These are phyloP conservation scores for Podaxis sp. DNA, from an alignment of 768 basidiomycete genomes.

Conservation along the genomic window DNA sequence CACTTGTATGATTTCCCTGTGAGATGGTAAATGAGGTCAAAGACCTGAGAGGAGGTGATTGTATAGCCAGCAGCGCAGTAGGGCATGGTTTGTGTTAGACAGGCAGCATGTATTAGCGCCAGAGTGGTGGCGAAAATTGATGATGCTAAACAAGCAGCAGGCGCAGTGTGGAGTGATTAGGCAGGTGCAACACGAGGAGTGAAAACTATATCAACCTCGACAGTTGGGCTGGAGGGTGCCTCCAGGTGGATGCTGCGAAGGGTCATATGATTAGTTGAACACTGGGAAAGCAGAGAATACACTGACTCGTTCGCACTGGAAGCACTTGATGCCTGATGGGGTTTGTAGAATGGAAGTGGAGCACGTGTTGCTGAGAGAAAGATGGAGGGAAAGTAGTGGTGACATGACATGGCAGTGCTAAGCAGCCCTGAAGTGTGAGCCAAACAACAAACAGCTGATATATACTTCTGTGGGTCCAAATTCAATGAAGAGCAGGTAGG, in stretches of 20 bases:
- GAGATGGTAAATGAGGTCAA: conserved; percentile 13
- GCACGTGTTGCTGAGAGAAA: neutral
- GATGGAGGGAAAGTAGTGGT: neutral
- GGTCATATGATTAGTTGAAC: neutral
- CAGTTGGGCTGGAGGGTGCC: neutral
- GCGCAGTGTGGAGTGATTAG: neutral
- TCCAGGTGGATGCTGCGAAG: neutral
- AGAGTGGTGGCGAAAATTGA: neutral
- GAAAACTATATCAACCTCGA: neutral
- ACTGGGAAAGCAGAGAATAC: neutral
- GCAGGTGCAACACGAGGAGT: neutral
- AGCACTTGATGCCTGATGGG: neutral
- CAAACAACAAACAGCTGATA: neutral
- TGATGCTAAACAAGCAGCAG: neutral
- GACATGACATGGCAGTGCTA: neutral
- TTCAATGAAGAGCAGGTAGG: neutral
- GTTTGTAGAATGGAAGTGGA: neutral
- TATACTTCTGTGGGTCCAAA: neutral
- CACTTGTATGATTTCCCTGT: conserved; percentile 5
- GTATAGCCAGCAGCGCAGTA: conserved; percentile 12
- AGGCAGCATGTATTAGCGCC: neutral
- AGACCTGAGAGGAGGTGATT: conserved; percentile 10
- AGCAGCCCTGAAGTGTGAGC: neutral
- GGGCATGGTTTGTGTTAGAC: conserved; percentile 1
- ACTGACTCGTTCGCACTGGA: neutral